Base-by-base conservation (phyloP, 192 early-diverging fungal genomes). In the Mortierella alpina region DNA sequence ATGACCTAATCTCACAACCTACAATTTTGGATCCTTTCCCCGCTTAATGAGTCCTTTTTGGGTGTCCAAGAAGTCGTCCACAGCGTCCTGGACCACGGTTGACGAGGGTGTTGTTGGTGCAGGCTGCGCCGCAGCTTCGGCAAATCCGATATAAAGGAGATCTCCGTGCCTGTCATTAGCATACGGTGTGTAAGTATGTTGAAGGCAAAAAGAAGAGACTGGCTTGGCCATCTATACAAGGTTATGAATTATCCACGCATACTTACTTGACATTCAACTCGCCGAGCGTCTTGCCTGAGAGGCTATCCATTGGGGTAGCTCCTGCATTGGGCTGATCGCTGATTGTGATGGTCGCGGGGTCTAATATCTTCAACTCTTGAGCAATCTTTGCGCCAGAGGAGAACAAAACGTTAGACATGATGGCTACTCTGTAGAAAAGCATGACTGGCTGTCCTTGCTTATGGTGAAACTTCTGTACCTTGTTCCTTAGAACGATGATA, bases 41-140 rank as follows among this genome's bases (percentile, higher is more conserved):
- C 98, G 90, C 70, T 89, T 90, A 64, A 98, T 97, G 31, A 92
- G 84, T 23, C 98, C 98, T 47, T 89, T 85, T 64, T 93, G 89
- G 55, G 93, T 94, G 55, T 94, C 94, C 46, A 99, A 82, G 64
- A 86, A 80, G 57, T 90, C 87, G 75, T 99, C 98, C 0, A 98
- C 90, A 1, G 90, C 76, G 56, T 95, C 92, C 83, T 94, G 92
- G 58, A 80, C 68, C 7, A 88, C 80, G 11, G 64, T 59, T 0
- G 69, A 54, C 13, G 58, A 44, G 5, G 78, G 44, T 44, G 56
- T 66, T 15, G 6, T 42, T 49, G 58, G 13, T 48, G 39, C 22
- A 55, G 75, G 41, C 66, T 58, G 59, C 13, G 57, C 45, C 18
- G 63, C 69, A 4, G 85, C 63, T 39, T 84, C 86, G 11, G 65